Percentiles rank a stretch among this genome's conserved stretches.
These are phyloP conservation scores for Trichoderma arundinaceum DNA, from an alignment of 2,329 filamentous ascomycete genomes.

Conservation along the genomic window DNA sequence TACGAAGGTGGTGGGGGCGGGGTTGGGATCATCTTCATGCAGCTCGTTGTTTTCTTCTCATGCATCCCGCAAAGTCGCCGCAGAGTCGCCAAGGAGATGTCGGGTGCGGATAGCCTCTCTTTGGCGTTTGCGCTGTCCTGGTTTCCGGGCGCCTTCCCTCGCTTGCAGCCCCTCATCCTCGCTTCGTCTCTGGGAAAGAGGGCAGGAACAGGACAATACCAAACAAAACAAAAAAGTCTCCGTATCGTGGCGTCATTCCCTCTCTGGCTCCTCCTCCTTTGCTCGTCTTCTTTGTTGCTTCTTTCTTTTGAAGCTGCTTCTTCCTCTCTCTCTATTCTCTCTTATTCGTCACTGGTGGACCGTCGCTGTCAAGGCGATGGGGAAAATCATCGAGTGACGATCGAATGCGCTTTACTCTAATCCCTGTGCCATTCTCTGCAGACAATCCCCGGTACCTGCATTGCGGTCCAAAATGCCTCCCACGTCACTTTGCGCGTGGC, in stretches of 20 bases:
- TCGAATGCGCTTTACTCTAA: constrained; percentile 9
- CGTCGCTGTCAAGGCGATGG: not conserved
- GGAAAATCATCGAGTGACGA: not conserved
- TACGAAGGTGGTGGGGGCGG: constrained; percentile 30
- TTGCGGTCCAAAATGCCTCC: constrained; percentile 29
- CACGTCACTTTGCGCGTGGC: constrained; percentile 29
- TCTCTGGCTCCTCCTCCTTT: not conserved
- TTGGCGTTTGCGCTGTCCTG: not conserved
- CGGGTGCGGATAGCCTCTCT: constrained; percentile 10
- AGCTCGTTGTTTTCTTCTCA: not conserved
- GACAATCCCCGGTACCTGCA: constrained; percentile 29
- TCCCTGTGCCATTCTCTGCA: constrained; percentile 25
- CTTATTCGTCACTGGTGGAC: no score
- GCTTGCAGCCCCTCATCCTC: not conserved
- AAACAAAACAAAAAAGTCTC: not conserved
- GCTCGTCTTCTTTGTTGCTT: not conserved
- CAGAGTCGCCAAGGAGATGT: not conserved
- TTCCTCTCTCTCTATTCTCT: no score
- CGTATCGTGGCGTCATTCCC: not conserved
- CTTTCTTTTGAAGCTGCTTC: not conserved
- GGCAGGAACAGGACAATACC: not conserved
- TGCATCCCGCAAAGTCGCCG: not conserved
- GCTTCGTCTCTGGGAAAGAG: not conserved
- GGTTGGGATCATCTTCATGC: constrained; percentile 28
- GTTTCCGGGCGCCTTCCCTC: not conserved